These are phyloP conservation scores for Cutaneotrichosporon sp. DNA, from an alignment of 1,284 basidiomycete genomes.

Conservation along the genomic window DNA sequence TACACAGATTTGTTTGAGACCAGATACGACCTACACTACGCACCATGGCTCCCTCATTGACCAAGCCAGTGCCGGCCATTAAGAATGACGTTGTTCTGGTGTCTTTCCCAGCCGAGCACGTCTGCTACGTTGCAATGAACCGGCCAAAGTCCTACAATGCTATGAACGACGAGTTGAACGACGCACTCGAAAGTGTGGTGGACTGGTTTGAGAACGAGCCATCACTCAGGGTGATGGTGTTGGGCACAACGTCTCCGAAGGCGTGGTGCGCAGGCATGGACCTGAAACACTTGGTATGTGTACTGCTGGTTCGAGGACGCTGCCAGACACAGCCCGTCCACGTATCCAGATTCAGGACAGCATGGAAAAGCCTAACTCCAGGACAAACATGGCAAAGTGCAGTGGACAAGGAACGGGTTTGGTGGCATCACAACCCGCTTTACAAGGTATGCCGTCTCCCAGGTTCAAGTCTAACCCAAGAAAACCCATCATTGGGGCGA, in stretches of 20 bases:
- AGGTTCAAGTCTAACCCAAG: neutral
- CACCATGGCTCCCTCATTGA: neutral
- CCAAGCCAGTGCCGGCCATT: slow-evolving; percentile 8
- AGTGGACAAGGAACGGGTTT: slow-evolving; percentile 9
- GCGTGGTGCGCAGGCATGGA: slow-evolving; percentile 20
- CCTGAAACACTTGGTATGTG: slow-evolving; percentile 16
- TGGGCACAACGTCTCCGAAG: slow-evolving; percentile 10
- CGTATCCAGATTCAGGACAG: neutral
- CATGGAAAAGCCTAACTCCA: slow-evolving; percentile 12
- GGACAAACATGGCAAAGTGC: slow-evolving; percentile 8
- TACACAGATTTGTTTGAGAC: too few species aligned
- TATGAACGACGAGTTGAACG: slow-evolving; percentile 13
- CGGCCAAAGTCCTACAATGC: slow-evolving; percentile 19
- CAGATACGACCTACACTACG: too few species aligned
- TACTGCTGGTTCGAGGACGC: too few species aligned
- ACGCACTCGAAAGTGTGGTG: slow-evolving; percentile 10
- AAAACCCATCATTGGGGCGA: slow-evolving; percentile 19
- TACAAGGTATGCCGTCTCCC: slow-evolving; percentile 8
- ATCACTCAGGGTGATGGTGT: slow-evolving; percentile 11
- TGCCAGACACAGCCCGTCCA: too few species aligned
- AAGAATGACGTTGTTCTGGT: slow-evolving; percentile 12
- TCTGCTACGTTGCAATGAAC: slow-evolving; percentile 19
- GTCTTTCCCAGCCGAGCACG: slow-evolving; percentile 11
- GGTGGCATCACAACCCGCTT: slow-evolving; percentile 15
- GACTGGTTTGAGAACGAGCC: slow-evolving; percentile 20